These are phyloP conservation scores for Candida germanica DNA, from an alignment of 805 yeast genomes.

Conservation along the genomic window DNA sequence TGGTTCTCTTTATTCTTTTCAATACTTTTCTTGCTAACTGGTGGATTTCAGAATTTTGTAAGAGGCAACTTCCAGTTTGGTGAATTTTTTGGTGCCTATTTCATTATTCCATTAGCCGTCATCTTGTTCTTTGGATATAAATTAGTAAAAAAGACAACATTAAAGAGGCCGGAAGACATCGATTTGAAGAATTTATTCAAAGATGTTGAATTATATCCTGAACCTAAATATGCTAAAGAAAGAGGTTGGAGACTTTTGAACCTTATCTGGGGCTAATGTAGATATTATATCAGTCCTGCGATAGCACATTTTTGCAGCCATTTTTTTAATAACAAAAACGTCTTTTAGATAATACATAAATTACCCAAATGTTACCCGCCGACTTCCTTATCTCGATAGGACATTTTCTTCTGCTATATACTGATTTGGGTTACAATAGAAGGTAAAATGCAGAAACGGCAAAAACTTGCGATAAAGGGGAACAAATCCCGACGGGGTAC, in stretches of 20 bases:
- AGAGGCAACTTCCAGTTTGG: constrained; percentile 46
- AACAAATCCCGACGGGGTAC: no score
- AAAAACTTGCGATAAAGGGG: no score
- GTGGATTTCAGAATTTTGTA: constrained; percentile 68
- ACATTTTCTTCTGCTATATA: no score
- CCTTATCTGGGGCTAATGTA: constrained; percentile 19
- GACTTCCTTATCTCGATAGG: no score
- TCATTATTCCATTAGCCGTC: constrained; percentile 57
- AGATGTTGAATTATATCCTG: constrained; percentile 26
- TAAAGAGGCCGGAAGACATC: constrained; percentile 35
- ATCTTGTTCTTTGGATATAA: constrained; percentile 59
- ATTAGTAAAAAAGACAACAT: constrained; percentile 27
- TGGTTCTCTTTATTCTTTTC: constrained; percentile 31
- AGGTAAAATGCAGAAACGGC: no score
- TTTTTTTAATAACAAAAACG: no score
- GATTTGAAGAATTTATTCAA: constrained; percentile 24
- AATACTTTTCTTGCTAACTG: constrained; percentile 49
- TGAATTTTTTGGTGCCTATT: constrained; percentile 69
- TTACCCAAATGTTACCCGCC: no score
- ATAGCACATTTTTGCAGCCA: no score
- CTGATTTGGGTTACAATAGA: no score
- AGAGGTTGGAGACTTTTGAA: constrained; percentile 18
- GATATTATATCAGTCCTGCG: no score
- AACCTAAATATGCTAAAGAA: constrained; percentile 21
- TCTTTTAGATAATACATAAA: no score